Percentiles rank a stretch among this genome's conserved stretches.
These are phyloP conservation scores for Geotrichum candidum DNA, from an alignment of 1,139 yeast species.

Conservation along the genomic window DNA sequence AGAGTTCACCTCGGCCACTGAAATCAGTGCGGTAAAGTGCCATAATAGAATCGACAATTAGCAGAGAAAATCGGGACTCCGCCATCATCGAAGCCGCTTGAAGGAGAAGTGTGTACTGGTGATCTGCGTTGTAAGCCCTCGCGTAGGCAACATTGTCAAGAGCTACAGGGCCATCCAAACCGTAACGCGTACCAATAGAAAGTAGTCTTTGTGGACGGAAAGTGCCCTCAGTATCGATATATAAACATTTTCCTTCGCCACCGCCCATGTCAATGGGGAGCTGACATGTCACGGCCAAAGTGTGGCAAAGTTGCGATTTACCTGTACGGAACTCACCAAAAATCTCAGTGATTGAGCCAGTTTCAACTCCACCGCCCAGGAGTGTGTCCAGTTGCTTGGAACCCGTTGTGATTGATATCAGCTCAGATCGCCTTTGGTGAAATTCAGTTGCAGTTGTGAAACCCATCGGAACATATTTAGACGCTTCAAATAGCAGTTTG, in stretches of 20 bases:
- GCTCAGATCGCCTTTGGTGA: constrained; percentile 81
- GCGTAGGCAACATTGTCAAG: constrained; percentile 96
- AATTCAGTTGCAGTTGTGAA: constrained; percentile 96
- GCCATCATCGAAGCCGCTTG: constrained; percentile 97
- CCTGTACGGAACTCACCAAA: constrained; percentile 99
- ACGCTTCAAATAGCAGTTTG: constrained; percentile 71
- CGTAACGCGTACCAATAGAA: constrained; percentile 87
- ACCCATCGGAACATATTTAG: constrained; percentile 88
- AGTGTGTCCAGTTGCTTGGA: constrained; percentile 90
- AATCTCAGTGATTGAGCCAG: constrained; percentile 93
- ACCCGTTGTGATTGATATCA: constrained; percentile 91
- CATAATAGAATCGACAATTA: constrained; percentile 95
- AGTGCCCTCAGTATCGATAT: constrained; percentile 95
- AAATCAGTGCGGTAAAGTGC: constrained; percentile 92
- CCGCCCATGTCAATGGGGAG: constrained; percentile 97
- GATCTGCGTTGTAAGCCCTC: constrained; percentile 95
- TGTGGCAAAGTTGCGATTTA: constrained; percentile 93
- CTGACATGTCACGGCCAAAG: constrained; percentile 94
- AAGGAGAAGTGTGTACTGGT: constrained; percentile 76
- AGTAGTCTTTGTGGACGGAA: constrained; percentile 87
- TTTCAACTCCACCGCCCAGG: constrained; percentile 94
- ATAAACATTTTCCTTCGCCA: constrained; percentile 96
- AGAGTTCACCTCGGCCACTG: constrained; percentile 91
- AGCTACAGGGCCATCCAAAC: constrained; percentile 90
- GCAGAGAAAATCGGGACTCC: constrained; percentile 66